These are phyloP conservation scores for Talaromyces sp. DNA, from an alignment of 2,329 filamentous ascomycete species.

Conservation along the genomic window DNA sequence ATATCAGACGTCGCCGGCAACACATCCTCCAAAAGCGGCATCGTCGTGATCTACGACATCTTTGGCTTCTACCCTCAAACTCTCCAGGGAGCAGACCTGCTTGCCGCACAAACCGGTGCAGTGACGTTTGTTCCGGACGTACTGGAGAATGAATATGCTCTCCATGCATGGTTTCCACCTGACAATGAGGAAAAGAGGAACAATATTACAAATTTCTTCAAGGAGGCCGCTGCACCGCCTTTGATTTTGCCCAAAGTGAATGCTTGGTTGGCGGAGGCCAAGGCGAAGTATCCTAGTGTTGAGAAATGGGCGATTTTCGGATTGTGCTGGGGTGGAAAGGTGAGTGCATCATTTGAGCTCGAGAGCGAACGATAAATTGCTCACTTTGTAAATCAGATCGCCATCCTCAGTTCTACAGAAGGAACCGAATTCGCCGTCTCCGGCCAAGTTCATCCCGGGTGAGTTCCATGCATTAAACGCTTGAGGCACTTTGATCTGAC, in stretches of 20 bases:
- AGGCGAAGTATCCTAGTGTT: conserved; percentile 53
- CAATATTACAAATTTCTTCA: conserved; percentile 58
- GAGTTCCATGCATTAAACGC: conserved; percentile 3
- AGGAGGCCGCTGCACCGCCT: conserved; percentile 34
- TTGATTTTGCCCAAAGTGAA: conserved; percentile 32
- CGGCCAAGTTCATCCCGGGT: conserved; percentile 37
- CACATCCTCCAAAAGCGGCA: conserved; percentile 53
- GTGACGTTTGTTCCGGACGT: conserved; percentile 44
- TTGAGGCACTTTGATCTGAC: neutral
- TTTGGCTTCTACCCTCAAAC: conserved; percentile 66
- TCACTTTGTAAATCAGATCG: conserved; percentile 27
- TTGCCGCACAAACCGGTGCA: conserved; percentile 37
- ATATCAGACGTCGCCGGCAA: conserved; percentile 41
- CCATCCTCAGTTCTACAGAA: conserved; percentile 45
- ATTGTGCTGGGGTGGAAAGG: conserved; percentile 71
- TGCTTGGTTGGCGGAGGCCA: conserved; percentile 44
- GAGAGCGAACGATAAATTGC: conserved; percentile 24
- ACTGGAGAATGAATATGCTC: conserved; percentile 44
- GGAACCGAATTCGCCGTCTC: conserved; percentile 52
- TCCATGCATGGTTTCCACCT: conserved; percentile 55
- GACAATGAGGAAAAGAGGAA: conserved; percentile 62
- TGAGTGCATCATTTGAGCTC: conserved; percentile 35
- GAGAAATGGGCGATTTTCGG: conserved; percentile 61
- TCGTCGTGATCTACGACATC: conserved; percentile 64
- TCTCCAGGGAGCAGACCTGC: conserved; percentile 63